Evolutionary conservation across 768 basidiomycete species (phyloP).

Genomic region (Serendipita vermifera): DNA sequence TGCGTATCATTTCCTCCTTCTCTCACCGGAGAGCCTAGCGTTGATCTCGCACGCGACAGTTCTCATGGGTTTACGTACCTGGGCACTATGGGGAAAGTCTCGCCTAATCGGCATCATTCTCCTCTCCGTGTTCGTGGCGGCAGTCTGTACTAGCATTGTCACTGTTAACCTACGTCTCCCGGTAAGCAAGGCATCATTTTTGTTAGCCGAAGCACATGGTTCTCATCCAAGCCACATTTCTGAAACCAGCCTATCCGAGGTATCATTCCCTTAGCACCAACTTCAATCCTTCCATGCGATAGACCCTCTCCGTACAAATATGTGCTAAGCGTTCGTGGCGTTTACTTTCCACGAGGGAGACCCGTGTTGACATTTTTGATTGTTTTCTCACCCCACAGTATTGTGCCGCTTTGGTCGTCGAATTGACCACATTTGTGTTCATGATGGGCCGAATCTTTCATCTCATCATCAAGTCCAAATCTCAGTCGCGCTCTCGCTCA

Average conservation of each 20-base stretch:
- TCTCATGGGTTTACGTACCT: too few relatives aligned
- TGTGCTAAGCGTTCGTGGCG: not conserved
- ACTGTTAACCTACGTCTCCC: not conserved
- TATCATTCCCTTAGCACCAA: not conserved
- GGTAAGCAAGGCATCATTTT: not conserved
- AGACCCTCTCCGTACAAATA: slow-evolving; percentile 2
- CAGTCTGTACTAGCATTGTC: not conserved
- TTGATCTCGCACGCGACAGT: not conserved
- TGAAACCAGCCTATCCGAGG: not conserved
- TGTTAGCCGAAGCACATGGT: too few relatives aligned
- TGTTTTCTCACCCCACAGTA: too few relatives aligned
- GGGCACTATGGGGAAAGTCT: slow-evolving; percentile 6
- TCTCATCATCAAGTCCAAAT: too few relatives aligned
- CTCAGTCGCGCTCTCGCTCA: too few relatives aligned
- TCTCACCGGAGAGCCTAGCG: not conserved
- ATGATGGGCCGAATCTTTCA: slow-evolving; percentile 8
- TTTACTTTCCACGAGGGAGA: too few relatives aligned
- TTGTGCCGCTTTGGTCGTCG: too few relatives aligned
- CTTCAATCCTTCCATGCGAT: not conserved
- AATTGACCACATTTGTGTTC: not conserved
- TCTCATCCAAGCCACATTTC: not conserved
- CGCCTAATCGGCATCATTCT: not conserved
- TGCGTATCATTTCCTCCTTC: not conserved
- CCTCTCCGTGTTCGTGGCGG: not conserved
- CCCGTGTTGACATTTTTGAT: too few relatives aligned